Base-by-base conservation (phyloP, 108 stramenopile genomes). In the Nannochloropsis gaditana region DNA sequence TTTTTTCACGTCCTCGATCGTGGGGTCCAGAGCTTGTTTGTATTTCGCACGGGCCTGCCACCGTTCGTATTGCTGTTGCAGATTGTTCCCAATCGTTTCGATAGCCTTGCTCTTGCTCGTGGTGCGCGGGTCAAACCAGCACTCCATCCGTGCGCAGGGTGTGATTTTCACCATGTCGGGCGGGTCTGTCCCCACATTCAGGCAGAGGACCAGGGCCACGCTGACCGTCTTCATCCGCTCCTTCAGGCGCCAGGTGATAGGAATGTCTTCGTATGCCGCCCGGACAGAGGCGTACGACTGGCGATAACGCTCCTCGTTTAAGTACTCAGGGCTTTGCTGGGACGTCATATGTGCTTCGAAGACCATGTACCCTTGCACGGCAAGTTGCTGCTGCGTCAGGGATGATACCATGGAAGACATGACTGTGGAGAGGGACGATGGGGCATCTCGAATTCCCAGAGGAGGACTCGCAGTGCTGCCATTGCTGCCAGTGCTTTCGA, bases 111-210 rank as follows among this genome's bases (percentile, higher is more conserved):
- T 86, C 9, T 94, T 88, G 6, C 79, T 10, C 9, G 93, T 90
- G 6, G 92, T 87, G 11, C 90, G 91, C 11, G 97, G 97, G 87
- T 99, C 97, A 84, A 97, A 93, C 97, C 98, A 99, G 87, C 94
- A 94, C 87, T 97, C 95, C 9, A 96, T 89, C 44, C 92, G 92
- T 44, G 96, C 96, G 85, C 95, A 97, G 4, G 97, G 96, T 80
- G 90, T 90, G 44, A 96, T 94, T 86, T 93, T 96, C 79, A 92
- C 88, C 9, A 95, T 85, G 88, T 98, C 99, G 1, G 98, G 98
- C 11, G 98, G 98, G 89, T 98, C 97, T n/a, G 95, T 96, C 21
- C 87, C 97, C 44, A 96, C 94, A 86, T 96, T 96, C 9, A 97
- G 93, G 45, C 97, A 96, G 84, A 99, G 86, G 31, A 97, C 93